Conservation (phyloP, 2,329 filamentous ascomycete genomes). For the Apiospora rasikravindrae region DNA sequence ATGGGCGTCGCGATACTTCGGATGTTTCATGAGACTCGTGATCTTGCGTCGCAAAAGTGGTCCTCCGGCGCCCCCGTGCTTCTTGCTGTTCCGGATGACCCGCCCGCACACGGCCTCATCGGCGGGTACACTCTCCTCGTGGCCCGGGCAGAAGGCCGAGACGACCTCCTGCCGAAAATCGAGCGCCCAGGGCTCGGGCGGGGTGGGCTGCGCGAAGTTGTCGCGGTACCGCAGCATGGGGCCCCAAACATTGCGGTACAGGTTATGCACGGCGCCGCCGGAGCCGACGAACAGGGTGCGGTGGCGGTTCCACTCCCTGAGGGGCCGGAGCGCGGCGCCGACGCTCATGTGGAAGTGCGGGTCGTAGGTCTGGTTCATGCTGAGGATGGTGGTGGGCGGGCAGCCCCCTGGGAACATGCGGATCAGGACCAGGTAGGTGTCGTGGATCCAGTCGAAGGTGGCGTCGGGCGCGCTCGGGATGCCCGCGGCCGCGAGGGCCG, state of each 20-base stretch:
- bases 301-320: constrained; percentile 56
- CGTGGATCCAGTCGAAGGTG: constrained; percentile 74
- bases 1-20: constrained; percentile 68
- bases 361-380: constrained; percentile 45
- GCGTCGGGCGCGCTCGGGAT: constrained; percentile 59
- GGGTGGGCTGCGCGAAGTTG: constrained; percentile 64
- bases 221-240: constrained; percentile 68
- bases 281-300: constrained; percentile 59
- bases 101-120: constrained; percentile 23
- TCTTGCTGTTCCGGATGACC: constrained; percentile 18
- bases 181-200: constrained; percentile 64
- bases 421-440: constrained; percentile 71
- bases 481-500: constrained; percentile 54
- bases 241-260: constrained; percentile 70
- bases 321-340: constrained; percentile 59
- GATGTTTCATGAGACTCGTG: constrained; percentile 71
- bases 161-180: constrained; percentile 71
- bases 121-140: constrained; percentile 24
- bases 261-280: constrained; percentile 71
- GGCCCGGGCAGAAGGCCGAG: constrained; percentile 59
- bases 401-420: constrained; percentile 71
- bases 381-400: constrained; percentile 66
- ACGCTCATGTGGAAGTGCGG: constrained; percentile 55
- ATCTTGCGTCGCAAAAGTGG: constrained; percentile 59
- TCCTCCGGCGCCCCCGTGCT: constrained; percentile 42